These are phyloP conservation scores for Arthroderma uncinatum DNA, from an alignment of 2,329 filamentous ascomycete species.

Conservation along the genomic window DNA sequence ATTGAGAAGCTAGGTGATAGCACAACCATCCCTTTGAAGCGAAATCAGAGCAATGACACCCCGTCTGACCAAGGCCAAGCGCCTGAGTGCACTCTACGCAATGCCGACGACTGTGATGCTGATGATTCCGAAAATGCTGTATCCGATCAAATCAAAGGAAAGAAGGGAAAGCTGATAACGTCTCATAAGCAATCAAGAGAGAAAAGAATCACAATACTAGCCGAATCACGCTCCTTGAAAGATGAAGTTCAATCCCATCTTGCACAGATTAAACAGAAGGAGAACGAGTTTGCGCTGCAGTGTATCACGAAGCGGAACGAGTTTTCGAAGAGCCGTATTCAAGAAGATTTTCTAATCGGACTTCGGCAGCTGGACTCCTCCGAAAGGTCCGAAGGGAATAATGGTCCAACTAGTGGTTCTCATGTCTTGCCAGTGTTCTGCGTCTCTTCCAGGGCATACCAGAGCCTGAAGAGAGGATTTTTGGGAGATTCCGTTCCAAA, in stretches of 20 bases:
- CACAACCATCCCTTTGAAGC: not conserved
- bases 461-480: slow-evolving; percentile 48
- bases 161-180: not conserved
- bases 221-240: no score
- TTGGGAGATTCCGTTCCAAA: slow-evolving; percentile 41
- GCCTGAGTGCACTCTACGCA: no score
- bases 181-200: not conserved
- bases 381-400: slow-evolving; percentile 33
- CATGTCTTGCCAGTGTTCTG: slow-evolving; percentile 56
- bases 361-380: slow-evolving; percentile 48
- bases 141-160: not conserved
- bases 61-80: not conserved
- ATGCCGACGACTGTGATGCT: no score
- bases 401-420: slow-evolving; percentile 34
- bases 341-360: slow-evolving; percentile 48
- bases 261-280: slow-evolving; percentile 19
- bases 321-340: slow-evolving; percentile 45
- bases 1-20: not conserved
- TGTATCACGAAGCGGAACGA: slow-evolving; percentile 48
- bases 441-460: slow-evolving; percentile 51
- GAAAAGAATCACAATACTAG: no score
- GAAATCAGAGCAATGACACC: not conserved
- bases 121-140: no score
- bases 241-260: not conserved
- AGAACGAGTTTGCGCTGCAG: slow-evolving; percentile 8